A percentile compares a stretch with the other conserved stretches of the same genome.
phyloP scores from a whole-genome alignment of 2,329 filamentous ascomycete genomes.

The Neonectria coccinea region DNA sequence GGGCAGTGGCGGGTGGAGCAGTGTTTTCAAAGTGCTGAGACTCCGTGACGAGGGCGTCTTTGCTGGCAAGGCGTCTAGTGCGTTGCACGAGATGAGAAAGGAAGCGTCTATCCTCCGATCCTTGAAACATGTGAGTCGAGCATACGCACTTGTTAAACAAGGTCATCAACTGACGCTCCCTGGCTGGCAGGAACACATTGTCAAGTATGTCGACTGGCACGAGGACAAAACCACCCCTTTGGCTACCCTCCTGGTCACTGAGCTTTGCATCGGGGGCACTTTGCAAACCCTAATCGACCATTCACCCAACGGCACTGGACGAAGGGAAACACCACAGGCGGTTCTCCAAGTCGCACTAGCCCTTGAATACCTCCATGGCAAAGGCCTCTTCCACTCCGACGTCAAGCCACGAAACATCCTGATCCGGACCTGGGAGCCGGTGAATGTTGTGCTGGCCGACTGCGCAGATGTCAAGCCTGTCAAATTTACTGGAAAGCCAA shows the following conservation, averaged over 20 bases:
- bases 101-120: constrained; percentile 41
- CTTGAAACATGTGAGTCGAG: constrained; percentile 44
- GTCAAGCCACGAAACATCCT: constrained; percentile 51
- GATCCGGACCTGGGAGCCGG: constrained; percentile 43
- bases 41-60: constrained; percentile 41
- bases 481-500: constrained; percentile 21
- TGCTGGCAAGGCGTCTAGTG: constrained; percentile 46
- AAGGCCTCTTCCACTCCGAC: constrained; percentile 45
- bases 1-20: constrained; percentile 46
- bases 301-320: constrained; percentile 32
- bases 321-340: constrained; percentile 36
- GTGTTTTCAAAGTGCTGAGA: constrained; percentile 47
- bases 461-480: constrained; percentile 46
- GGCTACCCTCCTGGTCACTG: constrained; percentile 46
- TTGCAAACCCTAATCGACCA: constrained; percentile 45
- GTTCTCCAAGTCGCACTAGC: constrained; percentile 42
- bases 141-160: background rate
- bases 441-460: constrained; percentile 48
- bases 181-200: constrained; percentile 42
- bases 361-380: constrained; percentile 45
- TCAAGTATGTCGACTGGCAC: constrained; percentile 46
- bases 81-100: constrained; percentile 36
- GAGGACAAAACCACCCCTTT: constrained; percentile 34
- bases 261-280: constrained; percentile 46
- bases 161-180: background rate